Percentiles rank a stretch among this genome's conserved stretches.
phyloP scores from a whole-genome alignment of 2,329 filamentous ascomycete species.

The Calcarisporium arbuscula region DNA sequence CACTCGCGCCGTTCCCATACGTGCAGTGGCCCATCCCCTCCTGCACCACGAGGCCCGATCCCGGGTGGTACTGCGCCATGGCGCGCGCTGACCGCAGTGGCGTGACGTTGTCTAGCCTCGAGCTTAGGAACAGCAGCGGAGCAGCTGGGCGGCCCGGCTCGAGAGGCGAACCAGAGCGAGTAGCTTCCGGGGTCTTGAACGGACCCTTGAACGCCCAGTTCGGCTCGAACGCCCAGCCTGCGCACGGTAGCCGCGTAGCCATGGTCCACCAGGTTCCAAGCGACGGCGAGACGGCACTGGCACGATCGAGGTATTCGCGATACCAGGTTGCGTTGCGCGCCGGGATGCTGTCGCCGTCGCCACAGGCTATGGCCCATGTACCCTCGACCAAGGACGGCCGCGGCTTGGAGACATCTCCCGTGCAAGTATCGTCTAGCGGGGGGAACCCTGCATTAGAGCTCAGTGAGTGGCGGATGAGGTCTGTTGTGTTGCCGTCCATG shows the following conservation, averaged over 20 bases:
- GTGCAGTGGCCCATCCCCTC: slow-evolving; percentile 3
- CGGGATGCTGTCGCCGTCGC: slow-evolving; percentile 2
- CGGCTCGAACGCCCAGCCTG: slow-evolving; percentile 1
- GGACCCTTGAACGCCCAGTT: slow-evolving; percentile 2
- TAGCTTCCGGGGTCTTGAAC: background rate
- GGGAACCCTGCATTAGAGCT: background rate
- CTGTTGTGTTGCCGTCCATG: slow-evolving; percentile 2
- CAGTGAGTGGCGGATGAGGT: background rate
- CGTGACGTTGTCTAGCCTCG: slow-evolving; percentile 1
- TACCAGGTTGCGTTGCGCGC: background rate
- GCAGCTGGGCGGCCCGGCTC: too few relatives aligned
- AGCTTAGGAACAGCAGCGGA: slow-evolving; percentile 1
- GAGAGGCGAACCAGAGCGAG: too few relatives aligned
- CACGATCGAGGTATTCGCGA: background rate
- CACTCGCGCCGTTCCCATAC: background rate
- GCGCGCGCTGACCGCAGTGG: background rate
- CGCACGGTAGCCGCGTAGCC: slow-evolving; percentile 1
- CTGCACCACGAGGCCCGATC: slow-evolving; percentile 2
- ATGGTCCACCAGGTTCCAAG: slow-evolving; percentile 2
- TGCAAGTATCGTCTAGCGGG: background rate
- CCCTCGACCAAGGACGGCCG: background rate
- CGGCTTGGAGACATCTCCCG: background rate
- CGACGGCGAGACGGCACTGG: background rate
- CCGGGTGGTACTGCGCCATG: slow-evolving; percentile 2
- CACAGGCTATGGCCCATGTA: background rate